Evolutionary conservation across 1,284 basidiomycete species (phyloP), one percentile per base, ranked within the genome.

Genomic region (Omphalotus olearius): DNA sequence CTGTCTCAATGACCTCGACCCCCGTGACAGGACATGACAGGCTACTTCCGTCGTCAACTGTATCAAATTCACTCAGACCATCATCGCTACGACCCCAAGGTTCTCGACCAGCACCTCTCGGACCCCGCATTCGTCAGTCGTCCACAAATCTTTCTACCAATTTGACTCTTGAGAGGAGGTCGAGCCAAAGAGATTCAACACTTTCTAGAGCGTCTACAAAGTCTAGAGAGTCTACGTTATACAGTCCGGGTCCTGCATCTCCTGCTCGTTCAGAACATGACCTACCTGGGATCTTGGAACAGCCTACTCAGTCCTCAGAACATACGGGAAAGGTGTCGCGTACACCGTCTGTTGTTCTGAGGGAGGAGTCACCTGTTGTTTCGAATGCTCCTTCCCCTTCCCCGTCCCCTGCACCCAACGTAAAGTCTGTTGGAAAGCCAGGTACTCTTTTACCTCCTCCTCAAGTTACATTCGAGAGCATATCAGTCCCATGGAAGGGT

Each of bases 401-500:
- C 4, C 39, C 45, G 13, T 50, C 53, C 7, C 48, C 51, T 13
- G 7, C 59, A 1, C 40, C 57, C 23, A 47, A 59, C 36, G 30
- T 33, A 7, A 33, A 33, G 13, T 7, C 30, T 33, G 13, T 33
- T 13, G 7, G 57, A 1, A 69, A 66, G 50, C 66, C 69, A 2
- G 64, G 70, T 7, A 65, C 69, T 7, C 68, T 83, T 25, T 64
- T 70, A 0, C 69, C 74, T 0, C 74, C 77, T 0, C 74, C 76
- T 4, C 52, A 68, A n/a, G 61, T 83, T 58, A 72, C 71, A 42
- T 85, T 87, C 60, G 81, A 81, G n/a, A 66, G 73, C 2, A 61
- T 65, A 0, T 74, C 79, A 17, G 70, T 88, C 17, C 68, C 72
- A 36, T 88, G 80, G 79, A 84, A 83, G 52, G 79, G 78, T 1